Evolutionary conservation across 768 basidiomycete species (phyloP), one percentile per base, ranked within the genome.

Genomic region (Rhodotorula babjevae): DNA sequence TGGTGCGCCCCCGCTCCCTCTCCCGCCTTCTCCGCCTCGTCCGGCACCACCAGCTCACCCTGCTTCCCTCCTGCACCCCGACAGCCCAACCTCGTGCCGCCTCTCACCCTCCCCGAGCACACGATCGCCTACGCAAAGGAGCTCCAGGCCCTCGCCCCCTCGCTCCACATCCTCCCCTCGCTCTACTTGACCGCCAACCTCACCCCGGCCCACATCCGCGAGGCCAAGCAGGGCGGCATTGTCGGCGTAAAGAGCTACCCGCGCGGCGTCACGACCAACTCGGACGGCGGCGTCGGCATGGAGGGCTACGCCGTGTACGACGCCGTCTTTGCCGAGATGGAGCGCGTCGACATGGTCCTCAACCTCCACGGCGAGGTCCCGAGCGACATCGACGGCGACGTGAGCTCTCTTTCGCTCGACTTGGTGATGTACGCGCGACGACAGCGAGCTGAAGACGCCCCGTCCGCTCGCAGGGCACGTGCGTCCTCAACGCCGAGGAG

Each of bases 311-410:
- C 91, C 77, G 84, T 86, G 2, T 99, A 95, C 80, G 96, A 97
- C 81, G 89, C 90, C 29, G 87, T 96, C 46, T 98, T 99, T 79
- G 87, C 87, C 77, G 90, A 88, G 50, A 97, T 98, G 94, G 88
- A 97, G 82, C 88, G 91, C 78, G 89, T 87, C 40, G 91, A 88
- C 79, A 89, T 99, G 87, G 93, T 98, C 29, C 85, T 99, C 56
- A 98, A 98, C 82, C 85, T 99, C 49, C 96, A 99, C 76, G 96
- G 96, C 31, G 96, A 99, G 82, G 87, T 98, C 31, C 94, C 96
- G 19, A 82, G 82, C 65, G 94, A 93, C 46, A 50, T 73, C n/a
- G 89, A 93, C 75, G 81, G 69, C 85, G 87, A 82, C 77, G 87
- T 84, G 52, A 50, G 77, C 47, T 74, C 50, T 36, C 36, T 36